phyloP scores from a whole-genome alignment of 768 basidiomycete species.

The Pholiota molesta region DNA sequence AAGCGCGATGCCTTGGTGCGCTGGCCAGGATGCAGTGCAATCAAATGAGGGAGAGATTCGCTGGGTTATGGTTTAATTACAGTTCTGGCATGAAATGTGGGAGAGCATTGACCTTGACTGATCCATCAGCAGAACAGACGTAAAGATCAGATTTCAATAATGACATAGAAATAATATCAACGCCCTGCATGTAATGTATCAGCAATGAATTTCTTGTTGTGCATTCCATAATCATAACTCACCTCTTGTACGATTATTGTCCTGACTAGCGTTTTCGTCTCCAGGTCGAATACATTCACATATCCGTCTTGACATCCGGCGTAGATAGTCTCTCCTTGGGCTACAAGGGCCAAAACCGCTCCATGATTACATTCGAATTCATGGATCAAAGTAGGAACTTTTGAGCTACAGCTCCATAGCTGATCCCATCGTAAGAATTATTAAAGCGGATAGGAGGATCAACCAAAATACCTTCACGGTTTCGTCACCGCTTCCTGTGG shows the following conservation, averaged over 20 bases:
- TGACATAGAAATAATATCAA: slow-evolving; percentile 83
- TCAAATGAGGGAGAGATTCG: slow-evolving; percentile 87
- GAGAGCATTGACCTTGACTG: slow-evolving; percentile 58
- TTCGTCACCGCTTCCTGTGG: slow-evolving; percentile 92
- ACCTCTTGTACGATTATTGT: slow-evolving; percentile 89
- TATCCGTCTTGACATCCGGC: slow-evolving; percentile 95
- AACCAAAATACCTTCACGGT: slow-evolving; percentile 67
- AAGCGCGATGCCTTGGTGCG: slow-evolving; percentile 80
- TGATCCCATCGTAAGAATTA: slow-evolving; percentile 25
- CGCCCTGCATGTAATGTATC: slow-evolving; percentile 44
- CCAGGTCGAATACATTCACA: slow-evolving; percentile 89
- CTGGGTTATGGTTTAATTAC: slow-evolving; percentile 35
- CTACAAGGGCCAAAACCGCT: slow-evolving; percentile 81
- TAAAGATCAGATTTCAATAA: slow-evolving; percentile 66
- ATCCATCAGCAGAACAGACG: slow-evolving; percentile 68
- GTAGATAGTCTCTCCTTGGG: slow-evolving; percentile 78
- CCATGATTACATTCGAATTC: slow-evolving; percentile 76
- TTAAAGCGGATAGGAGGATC: neutral
- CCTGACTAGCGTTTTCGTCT: slow-evolving; percentile 84
- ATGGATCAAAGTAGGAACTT: slow-evolving; percentile 49
- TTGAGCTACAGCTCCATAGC: slow-evolving; percentile 68
- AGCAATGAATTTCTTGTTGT: neutral
- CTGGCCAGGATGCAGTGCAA: slow-evolving; percentile 81
- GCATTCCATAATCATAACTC: slow-evolving; percentile 9
- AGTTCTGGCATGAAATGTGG: neutral